Evolutionary conservation across 106 monocot species (phyloP), one percentile per base, ranked within the genome.

Genomic region (Dioscorea dumetorum): DNA sequence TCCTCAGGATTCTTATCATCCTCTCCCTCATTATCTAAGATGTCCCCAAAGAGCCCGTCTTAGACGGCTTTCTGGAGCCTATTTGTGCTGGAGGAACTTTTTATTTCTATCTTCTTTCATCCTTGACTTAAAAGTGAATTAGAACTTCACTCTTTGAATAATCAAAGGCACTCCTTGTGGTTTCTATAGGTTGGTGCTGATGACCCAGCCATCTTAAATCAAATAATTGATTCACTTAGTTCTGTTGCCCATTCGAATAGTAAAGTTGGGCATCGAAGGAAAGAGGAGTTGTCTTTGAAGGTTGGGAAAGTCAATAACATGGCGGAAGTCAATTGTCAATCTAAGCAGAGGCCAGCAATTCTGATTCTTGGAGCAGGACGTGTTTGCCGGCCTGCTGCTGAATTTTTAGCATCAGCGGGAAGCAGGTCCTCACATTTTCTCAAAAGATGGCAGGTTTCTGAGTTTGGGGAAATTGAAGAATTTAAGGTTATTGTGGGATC

Each of bases 341-440:
- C 56, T 32, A 69, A 63, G 51, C 74, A 65, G 62, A 79, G 68
- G 58, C 71, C 80, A 53, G 68, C 72, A 28, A 84, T 99, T 54
- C 74, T 99, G 63, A 87, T 99, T 77, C 73, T 99, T 11, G 97
- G 97, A 71, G 97, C 97, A 52, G 97, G 97, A 12, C 84, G 77
- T 66, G 92, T 99, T 65, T 99, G 97, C 63, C 77, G 74, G 67
- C 89, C 97, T 63, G 92, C 97, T 70, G 97, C 80, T 32, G 87
- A 80, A 63, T 79, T 91, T 80, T 79, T 99, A 57, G 80, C 87
- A 67, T 87, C 89, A 51, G 33, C 31, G 32, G 74, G 78, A 66
- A 75, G 41, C 52, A 57, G 67, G 58, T 70, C 67, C 32, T 80
- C 62, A 60, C 15, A 33, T 72, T 66, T 41, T 4, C 68, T 62